Base-by-base conservation (phyloP, 495 filamentous ascomycete genomes). In the Diplogelasinospora grovesii region DNA sequence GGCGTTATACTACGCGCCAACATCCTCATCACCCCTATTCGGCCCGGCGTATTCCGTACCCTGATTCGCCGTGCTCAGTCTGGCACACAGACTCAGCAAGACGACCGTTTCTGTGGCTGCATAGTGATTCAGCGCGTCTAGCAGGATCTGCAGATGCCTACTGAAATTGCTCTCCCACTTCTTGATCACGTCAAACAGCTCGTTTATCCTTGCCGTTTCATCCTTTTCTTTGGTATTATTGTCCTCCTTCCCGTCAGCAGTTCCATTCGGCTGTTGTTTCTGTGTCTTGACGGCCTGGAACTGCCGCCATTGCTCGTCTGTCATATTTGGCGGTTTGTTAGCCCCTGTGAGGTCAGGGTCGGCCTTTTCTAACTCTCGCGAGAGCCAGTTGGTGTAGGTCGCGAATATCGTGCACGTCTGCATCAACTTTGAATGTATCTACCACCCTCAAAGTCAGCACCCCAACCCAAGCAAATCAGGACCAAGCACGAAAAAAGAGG, bases 51-150 rank as follows among this genome's bases (percentile, higher is more conserved):
- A 74, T 48, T 76, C 74, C 7, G 68, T 74, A 21, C 83, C 83
- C 47, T 86, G 82, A 41, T 77, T 83, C 24, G 82, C 85, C 27
- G 79, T 84, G 43, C 81, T 83, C 53, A 89, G 53, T 46, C 85
- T 60, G 20, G 86, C 85, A 59, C 86, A 89, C 5, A 98, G 69
- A 42, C 90, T 85, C 42, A 95, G 62, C 43, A 97, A 65, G 18
- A 95, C 92, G 21, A 96, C 92, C 48, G 92, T 97, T 66, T 98
- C 92, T 2, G 92, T 98, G 0, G 89, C 90, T 1, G 92, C 92
- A 49, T 94, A 94, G 60, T 97, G 95, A 49, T 97, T 95, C 51
- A 98, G 64, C 33, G 86, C 86, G 61, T 96, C 90, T 35, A 96
- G 72, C 46, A 98, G 59, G 48, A 97, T 92, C 63, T 88, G 86